Percentiles rank a stretch among this genome's conserved stretches.
Evolutionary conservation across 2,329 filamentous ascomycete species (phyloP).

Genomic region (Emmonsia crescens): DNA sequence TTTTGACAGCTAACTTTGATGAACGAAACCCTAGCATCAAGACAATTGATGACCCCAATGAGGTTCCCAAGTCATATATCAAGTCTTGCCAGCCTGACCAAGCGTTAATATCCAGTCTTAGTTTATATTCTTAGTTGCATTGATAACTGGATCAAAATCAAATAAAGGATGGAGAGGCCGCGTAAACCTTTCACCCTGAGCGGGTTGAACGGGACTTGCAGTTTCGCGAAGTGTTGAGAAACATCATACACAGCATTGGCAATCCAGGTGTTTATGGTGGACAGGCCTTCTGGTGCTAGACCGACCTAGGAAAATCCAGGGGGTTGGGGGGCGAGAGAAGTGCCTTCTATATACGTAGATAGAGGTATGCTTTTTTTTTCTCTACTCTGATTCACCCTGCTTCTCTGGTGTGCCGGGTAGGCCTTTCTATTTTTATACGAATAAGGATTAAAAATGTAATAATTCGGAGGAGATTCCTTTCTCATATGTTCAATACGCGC

Average conservation of each 20-base stretch:
- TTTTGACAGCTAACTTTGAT: no score
- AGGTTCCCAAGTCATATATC: background rate
- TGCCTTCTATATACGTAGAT: background rate
- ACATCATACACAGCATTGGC: background rate
- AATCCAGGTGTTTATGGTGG: background rate
- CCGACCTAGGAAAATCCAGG: background rate
- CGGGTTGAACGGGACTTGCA: background rate
- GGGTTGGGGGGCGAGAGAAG: no score
- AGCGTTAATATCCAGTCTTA: background rate
- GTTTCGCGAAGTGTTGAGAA: background rate
- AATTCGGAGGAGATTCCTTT: background rate
- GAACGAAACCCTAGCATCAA: no score
- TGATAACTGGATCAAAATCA: background rate
- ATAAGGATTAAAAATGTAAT: background rate
- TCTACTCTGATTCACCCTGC: background rate
- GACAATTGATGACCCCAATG: no score
- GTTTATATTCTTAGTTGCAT: no score
- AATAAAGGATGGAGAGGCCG: background rate
- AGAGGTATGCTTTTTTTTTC: background rate
- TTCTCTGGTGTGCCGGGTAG: background rate
- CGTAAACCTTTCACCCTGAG: background rate
- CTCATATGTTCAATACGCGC: no score
- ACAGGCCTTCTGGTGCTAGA: background rate
- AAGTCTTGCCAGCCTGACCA: background rate
- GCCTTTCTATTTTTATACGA: background rate